Evolutionary conservation across 139 green algal species (phyloP).

Genomic region (Pleodorina starrii): DNA sequence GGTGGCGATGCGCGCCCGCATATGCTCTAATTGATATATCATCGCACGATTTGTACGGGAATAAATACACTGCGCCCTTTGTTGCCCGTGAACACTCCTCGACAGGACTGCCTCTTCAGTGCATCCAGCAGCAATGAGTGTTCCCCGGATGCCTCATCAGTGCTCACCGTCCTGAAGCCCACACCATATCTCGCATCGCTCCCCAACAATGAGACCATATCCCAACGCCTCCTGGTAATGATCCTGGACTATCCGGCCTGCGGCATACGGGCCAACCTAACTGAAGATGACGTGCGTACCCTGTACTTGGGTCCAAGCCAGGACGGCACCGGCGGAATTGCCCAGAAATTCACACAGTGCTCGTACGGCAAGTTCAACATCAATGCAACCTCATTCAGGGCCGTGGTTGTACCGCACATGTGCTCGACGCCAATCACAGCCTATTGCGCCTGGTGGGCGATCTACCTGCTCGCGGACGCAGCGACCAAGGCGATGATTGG

Average conservation of each 20-base stretch:
- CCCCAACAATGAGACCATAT: no score
- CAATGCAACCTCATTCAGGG: background rate
- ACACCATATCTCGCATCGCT: no score
- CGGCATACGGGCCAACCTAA: background rate
- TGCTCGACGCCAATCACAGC: background rate
- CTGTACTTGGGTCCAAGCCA: background rate
- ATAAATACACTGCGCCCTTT: no score
- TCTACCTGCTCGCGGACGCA: background rate
- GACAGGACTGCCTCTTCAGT: background rate
- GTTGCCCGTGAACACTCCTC: background rate
- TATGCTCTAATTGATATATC: no score
- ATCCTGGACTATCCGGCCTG: background rate
- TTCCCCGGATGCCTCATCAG: background rate
- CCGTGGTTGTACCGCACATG: background rate
- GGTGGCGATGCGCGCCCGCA: no score
- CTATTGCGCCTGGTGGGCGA: background rate
- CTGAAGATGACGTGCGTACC: background rate
- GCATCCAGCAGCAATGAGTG: background rate
- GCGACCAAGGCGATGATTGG: background rate
- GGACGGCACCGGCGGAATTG: constrained; percentile 8
- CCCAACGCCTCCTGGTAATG: background rate
- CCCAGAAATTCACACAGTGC: background rate
- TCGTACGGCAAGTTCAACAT: constrained; percentile 6
- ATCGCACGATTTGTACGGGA: no score
- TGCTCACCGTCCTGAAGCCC: no score